Evolutionary conservation across 805 yeast species (phyloP).

Genomic region (Lachancea lanzarotensis): DNA sequence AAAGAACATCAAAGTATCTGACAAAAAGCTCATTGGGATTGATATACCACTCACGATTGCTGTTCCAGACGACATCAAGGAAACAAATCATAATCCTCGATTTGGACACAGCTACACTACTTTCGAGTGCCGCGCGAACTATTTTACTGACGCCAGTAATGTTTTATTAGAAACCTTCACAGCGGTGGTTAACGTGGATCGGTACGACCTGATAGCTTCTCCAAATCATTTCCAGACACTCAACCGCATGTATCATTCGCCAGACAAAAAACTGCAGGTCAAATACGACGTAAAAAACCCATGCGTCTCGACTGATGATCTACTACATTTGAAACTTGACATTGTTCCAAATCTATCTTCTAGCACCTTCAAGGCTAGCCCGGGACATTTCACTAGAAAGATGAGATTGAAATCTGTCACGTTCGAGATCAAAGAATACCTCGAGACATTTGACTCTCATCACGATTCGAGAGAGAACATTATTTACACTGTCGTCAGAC

Average conservation of each 20-base stretch:
- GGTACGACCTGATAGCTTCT: slow-evolving; percentile 52
- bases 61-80: slow-evolving; percentile 45
- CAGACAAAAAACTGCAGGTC: slow-evolving; percentile 43
- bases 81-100: slow-evolving; percentile 43
- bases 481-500: slow-evolving; percentile 32
- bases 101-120: slow-evolving; percentile 45
- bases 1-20: slow-evolving; percentile 33
- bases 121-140: slow-evolving; percentile 32
- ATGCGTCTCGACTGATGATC: slow-evolving; percentile 55
- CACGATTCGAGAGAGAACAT: slow-evolving; percentile 43
- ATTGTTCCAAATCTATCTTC: slow-evolving; percentile 36
- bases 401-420: slow-evolving; percentile 40
- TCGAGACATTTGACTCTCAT: slow-evolving; percentile 44
- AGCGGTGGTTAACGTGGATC: slow-evolving; percentile 43
- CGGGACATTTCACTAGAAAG: slow-evolving; percentile 22
- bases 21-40: slow-evolving; percentile 42
- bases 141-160: slow-evolving; percentile 6
- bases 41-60: slow-evolving; percentile 57
- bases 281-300: slow-evolving; percentile 44
- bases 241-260: slow-evolving; percentile 38
- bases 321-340: slow-evolving; percentile 35
- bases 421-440: slow-evolving; percentile 45
- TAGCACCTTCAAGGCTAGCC: slow-evolving; percentile 8
- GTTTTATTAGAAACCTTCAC: slow-evolving; percentile 14
- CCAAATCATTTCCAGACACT: slow-evolving; percentile 50